These are phyloP conservation scores for Aspergillus chevalieri DNA, from an alignment of 2,329 filamentous ascomycete species.

Conservation along the genomic window DNA sequence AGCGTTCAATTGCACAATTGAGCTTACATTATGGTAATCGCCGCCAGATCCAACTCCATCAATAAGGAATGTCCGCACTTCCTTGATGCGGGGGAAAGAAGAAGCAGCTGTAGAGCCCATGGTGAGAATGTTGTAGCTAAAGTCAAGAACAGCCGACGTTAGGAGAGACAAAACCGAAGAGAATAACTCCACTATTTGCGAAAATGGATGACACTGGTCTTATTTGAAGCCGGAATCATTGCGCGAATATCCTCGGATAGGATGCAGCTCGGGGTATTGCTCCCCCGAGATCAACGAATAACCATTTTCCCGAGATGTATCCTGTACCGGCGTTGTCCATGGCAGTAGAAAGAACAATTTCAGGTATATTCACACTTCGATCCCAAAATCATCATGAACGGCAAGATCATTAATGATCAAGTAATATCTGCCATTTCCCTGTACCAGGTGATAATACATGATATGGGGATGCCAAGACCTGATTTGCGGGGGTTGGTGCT, in stretches of 20 bases:
- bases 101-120: slow-evolving; percentile 23
- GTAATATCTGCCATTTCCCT: no score
- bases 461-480: neutral
- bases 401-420: no score
- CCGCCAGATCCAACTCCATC: slow-evolving; percentile 44
- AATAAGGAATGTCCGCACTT: slow-evolving; percentile 42
- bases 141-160: neutral
- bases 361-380: neutral
- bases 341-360: neutral
- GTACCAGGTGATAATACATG: neutral
- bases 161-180: neutral
- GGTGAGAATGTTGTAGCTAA: slow-evolving; percentile 4
- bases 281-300: slow-evolving; percentile 18
- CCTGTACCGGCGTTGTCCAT: neutral
- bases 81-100: slow-evolving; percentile 40
- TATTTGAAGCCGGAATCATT: neutral
- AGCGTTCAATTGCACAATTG: neutral
- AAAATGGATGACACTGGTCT: neutral
- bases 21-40: slow-evolving; percentile 80
- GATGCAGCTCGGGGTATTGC: slow-evolving; percentile 23
- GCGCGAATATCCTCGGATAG: slow-evolving; percentile 4
- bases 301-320: neutral
- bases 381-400: no score
- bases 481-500: neutral
- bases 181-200: neutral